Conservation (phyloP, 2,329 filamentous ascomycete genomes). For the Tolypocladium cylindrosporum region DNA sequence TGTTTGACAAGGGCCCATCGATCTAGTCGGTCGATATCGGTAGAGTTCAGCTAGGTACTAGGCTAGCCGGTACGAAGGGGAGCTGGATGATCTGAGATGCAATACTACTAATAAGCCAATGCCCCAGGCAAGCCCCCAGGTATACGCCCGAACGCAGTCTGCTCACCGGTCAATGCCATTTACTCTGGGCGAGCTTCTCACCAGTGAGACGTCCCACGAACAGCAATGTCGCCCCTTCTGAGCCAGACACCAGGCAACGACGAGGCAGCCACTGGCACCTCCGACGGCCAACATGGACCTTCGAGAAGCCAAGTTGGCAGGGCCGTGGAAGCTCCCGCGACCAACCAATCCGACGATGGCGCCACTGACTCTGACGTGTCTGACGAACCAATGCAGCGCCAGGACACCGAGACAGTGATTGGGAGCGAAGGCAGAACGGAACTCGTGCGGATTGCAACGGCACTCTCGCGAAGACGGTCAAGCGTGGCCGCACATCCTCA, state of each 20-base stretch:
- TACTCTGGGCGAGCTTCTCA: neutral
- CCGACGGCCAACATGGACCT: neutral
- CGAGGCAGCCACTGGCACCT: neutral
- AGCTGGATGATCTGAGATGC: neutral
- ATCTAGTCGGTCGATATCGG: neutral
- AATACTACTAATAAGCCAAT: neutral
- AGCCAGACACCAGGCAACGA: neutral
- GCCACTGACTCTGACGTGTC: neutral
- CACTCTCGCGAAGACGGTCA: constrained; percentile 24
- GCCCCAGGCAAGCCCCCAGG: neutral
- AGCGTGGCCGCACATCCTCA: constrained; percentile 8
- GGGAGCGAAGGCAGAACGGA: constrained; percentile 24
- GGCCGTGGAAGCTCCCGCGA: neutral
- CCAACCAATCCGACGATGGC: neutral
- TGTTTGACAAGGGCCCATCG: neutral
- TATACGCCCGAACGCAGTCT: neutral
- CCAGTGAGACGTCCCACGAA: neutral
- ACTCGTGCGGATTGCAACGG: constrained; percentile 28
- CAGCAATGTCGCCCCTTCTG: neutral
- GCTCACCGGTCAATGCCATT: neutral
- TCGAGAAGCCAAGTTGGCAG: neutral
- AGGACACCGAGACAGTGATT: constrained; percentile 11
- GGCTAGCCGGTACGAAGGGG: neutral
- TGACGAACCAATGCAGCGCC: neutral
- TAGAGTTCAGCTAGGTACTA: neutral